Evolutionary conservation across 2,329 filamentous ascomycete species (phyloP), one percentile per base, ranked within the genome.

Genomic region (Paraconiothyrium sp.): DNA sequence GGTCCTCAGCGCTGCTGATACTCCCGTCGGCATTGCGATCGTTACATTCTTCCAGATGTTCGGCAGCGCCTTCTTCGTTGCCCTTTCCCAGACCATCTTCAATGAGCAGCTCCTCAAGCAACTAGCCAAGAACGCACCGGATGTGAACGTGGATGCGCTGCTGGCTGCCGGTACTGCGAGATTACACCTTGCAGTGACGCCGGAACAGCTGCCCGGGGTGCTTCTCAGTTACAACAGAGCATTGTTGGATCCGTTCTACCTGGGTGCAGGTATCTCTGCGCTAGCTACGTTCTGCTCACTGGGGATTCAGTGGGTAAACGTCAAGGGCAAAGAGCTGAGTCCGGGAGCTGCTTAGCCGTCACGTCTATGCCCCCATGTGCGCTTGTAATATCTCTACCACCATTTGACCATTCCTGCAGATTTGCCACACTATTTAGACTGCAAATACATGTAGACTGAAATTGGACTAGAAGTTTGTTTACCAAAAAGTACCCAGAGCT

Each of bases 21-120:
- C 79, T 20, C 75, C 80, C 1, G 75, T 78, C 10, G 80, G 79
- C 37, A 78, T 78, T 5, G 72, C 79, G 1, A 73, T 79, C 14
- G 63, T 79, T 14, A 79, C 81, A 54, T 90, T 91, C 78, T 87
- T 86, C 78, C 87, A 90, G 71, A 79, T 76, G 13, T 83, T 91
- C 16, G 88, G 89, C 49, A 88, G 88, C 3, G 86, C 89, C 4
- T 75, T 92, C 27, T 87, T 88, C 68, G 84, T 91, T 49, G 84
- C 86, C 13, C 84, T 90, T 2, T 85, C 86, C 0, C 87, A 92
- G 73, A 86, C 87, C 13, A 82, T 90, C 50, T 90, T 92, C 81
- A 85, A 86, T 67, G 89, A 90, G 69, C 86, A 84, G 1, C 80
- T 92, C 34, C 79, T 88, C 59, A 76, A 81, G 11, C 79, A 84